These are phyloP conservation scores for Fusarium foetens DNA, from an alignment of 2,329 filamentous ascomycete genomes.

Conservation along the genomic window DNA sequence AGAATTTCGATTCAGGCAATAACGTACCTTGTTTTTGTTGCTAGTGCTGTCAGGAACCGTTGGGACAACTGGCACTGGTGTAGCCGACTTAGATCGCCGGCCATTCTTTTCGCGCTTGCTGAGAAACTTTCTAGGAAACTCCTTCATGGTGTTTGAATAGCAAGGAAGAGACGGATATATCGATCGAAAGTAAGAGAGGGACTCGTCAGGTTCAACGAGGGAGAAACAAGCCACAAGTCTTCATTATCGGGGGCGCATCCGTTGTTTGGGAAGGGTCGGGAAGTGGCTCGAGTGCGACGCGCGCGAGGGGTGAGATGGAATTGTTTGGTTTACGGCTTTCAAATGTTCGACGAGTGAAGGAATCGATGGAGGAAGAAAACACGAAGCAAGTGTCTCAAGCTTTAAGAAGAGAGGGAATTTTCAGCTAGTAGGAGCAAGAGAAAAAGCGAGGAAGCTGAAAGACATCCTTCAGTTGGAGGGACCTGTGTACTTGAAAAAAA, in stretches of 20 bases:
- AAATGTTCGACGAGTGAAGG: not conserved
- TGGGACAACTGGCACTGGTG: slow-evolving; percentile 60
- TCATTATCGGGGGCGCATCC: slow-evolving; percentile 47
- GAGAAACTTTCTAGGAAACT: slow-evolving; percentile 72
- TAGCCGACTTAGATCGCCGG: slow-evolving; percentile 65
- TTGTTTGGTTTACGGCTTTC: not conserved
- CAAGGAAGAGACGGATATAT: not conserved
- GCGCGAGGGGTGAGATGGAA: slow-evolving; percentile 14
- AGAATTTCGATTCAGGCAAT: not conserved
- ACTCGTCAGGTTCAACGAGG: slow-evolving; percentile 49
- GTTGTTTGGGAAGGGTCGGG: slow-evolving; percentile 25
- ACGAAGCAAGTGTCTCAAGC: not conserved
- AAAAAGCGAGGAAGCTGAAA: slow-evolving; percentile 24
- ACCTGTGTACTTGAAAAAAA: slow-evolving; percentile 35
- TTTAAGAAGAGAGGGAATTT: not conserved
- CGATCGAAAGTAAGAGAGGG: slow-evolving; percentile 18
- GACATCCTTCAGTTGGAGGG: slow-evolving; percentile 10
- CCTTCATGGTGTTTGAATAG: slow-evolving; percentile 58
- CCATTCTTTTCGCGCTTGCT: slow-evolving; percentile 74
- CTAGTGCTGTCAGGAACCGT: slow-evolving; percentile 17
- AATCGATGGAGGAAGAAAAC: not conserved
- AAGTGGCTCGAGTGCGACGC: slow-evolving; percentile 34
- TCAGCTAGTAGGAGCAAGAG: not conserved
- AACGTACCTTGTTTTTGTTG: slow-evolving; percentile 59
- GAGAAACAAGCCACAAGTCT: slow-evolving; percentile 42